phyloP scores from a whole-genome alignment of 345 rosid genomes.

The Citrus mangshanensis region DNA sequence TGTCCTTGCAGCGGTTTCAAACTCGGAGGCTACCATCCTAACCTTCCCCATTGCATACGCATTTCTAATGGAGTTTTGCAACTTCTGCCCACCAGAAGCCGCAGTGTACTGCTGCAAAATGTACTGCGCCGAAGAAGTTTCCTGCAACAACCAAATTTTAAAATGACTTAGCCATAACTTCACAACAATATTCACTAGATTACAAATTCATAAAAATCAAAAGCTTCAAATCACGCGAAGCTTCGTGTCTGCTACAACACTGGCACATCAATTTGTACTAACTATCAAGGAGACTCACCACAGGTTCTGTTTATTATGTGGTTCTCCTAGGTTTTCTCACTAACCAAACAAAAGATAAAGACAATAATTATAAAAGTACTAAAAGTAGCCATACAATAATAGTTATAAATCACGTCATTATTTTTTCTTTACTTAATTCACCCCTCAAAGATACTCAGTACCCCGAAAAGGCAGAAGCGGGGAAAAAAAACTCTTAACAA shows the following conservation, averaged over 20 bases:
- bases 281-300: neutral
- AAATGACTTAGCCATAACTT: neutral
- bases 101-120: conserved; percentile 89
- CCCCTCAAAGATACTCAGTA: neutral
- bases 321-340: no score
- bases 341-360: conserved; percentile 10
- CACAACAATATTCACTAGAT: neutral
- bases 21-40: conserved; percentile 72
- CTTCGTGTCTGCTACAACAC: neutral
- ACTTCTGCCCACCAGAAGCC: conserved; percentile 84
- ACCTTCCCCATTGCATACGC: conserved; percentile 92
- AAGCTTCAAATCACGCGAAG: conserved; percentile 10
- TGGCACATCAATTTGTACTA: neutral
- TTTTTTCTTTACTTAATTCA: neutral
- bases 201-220: conserved; percentile 3
- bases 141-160: conserved; percentile 33
- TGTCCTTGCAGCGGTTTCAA: conserved; percentile 66
- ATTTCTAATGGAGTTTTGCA: conserved; percentile 71
- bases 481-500: neutral
- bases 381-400: neutral
- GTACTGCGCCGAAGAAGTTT: conserved; percentile 87
- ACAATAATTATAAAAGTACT: neutral
- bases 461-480: neutral
- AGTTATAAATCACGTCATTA: neutral
- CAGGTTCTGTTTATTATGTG: no score